A percentile compares a stretch with the other conserved stretches of the same genome.
Conservation (phyloP, 176 grass and related monocot genomes). For the bread wheat (Triticum aestivum) region IWGSC_CS_RefSeq_v2.1 NC_057810.1:569817355-569817854, state of each 20-base stretch:
- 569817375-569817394: background rate
- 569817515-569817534: background rate
- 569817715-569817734: background rate
- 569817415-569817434: background rate
- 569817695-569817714: too few species aligned
- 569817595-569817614: background rate
- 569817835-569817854: background rate
- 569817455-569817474: background rate
- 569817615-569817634: background rate
- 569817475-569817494: background rate
- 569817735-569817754: background rate
- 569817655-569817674: background rate
- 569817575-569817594: background rate
- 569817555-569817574: background rate
- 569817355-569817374: background rate
- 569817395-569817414: background rate
- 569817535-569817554: background rate
- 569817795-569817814: background rate
- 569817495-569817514: background rate
- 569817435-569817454: background rate
- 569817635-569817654: background rate
- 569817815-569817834: slow-evolving; percentile 16
- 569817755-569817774: background rate
- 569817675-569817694: too few species aligned
- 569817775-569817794: background rate